Conservation (phyloP, 1,139 yeast genomes). For the Nakaseomyces kungkrabaensis region DNA sequence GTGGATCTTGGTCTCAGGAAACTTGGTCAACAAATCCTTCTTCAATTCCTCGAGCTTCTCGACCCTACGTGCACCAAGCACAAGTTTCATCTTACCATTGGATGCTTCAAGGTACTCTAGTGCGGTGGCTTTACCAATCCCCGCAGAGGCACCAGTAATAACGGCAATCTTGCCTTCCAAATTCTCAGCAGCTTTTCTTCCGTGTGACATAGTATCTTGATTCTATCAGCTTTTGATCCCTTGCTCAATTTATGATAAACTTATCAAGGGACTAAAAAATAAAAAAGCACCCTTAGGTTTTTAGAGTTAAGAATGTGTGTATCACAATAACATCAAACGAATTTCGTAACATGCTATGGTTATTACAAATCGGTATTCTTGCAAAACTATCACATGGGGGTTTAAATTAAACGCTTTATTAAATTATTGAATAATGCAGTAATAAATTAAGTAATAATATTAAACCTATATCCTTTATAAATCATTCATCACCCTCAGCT, state of each 20-base stretch:
- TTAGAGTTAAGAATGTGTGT: no score
- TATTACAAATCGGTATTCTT: background rate
- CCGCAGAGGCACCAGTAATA: slow-evolving; percentile 39
- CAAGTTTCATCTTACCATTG: slow-evolving; percentile 53
- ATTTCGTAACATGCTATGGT: background rate
- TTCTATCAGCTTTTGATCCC: background rate
- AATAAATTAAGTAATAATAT: no score
- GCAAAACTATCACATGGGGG: no score
- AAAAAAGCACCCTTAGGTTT: no score
- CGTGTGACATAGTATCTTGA: slow-evolving; percentile 33
- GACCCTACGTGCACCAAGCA: slow-evolving; percentile 61
- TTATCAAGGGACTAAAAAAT: no score
- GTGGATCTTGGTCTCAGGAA: slow-evolving; percentile 42
- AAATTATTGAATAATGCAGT: background rate
- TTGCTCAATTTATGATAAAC: no score
- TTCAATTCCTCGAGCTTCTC: slow-evolving; percentile 44
- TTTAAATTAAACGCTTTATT: background rate
- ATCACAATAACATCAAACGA: slow-evolving; percentile 1
- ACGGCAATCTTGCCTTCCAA: slow-evolving; percentile 36
- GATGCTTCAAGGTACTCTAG: slow-evolving; percentile 60
- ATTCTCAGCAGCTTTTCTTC: slow-evolving; percentile 33
- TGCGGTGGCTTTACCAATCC: slow-evolving; percentile 73
- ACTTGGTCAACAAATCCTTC: slow-evolving; percentile 35
- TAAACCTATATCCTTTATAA: background rate
- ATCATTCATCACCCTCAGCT: slow-evolving; percentile 26